phyloP scores from a whole-genome alignment of 371 early-diverging fungal species.

The Lichtheimia hyalospora region DNA sequence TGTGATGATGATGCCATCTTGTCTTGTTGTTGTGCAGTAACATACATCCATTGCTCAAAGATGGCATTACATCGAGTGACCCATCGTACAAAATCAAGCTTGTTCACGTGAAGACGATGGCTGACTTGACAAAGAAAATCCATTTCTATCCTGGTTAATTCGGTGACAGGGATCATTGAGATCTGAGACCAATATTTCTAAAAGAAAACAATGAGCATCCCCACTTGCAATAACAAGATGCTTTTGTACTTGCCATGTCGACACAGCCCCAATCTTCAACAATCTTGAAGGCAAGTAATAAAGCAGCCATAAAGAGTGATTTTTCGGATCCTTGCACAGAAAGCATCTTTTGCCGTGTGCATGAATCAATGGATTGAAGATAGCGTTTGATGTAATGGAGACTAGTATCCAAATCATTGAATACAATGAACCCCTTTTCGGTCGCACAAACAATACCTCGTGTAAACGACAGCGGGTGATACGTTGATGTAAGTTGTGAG shows the following conservation, averaged over 20 bases:
- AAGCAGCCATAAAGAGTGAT: constrained; percentile 32
- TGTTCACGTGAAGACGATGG: constrained; percentile 13
- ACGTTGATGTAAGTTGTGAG: constrained; percentile 8
- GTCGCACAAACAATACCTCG: constrained; percentile 19
- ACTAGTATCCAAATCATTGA: constrained; percentile 9
- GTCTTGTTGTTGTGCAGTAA: too few species aligned
- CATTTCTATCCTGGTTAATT: constrained; percentile 9
- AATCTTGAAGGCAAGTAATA: constrained; percentile 35
- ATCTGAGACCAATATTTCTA: constrained; percentile 28
- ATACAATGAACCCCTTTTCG: neutral
- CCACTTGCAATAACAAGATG: neutral
- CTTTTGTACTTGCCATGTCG: constrained; percentile 19
- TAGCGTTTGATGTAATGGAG: constrained; percentile 29
- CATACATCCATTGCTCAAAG: constrained; percentile 8
- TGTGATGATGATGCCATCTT: too few species aligned
- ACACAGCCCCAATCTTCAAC: constrained; percentile 33
- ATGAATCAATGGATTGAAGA: neutral
- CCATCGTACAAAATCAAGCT: constrained; percentile 9
- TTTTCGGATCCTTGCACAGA: constrained; percentile 23
- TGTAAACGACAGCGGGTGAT: constrained; percentile 24
- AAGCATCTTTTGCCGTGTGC: constrained; percentile 15
- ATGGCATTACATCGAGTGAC: constrained; percentile 12
- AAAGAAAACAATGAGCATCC: neutral
- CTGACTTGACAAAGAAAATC: constrained; percentile 13
- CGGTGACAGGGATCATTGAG: constrained; percentile 12